Conservation (phyloP, 768 basidiomycete species). For the Suillus subluteus region DNA sequence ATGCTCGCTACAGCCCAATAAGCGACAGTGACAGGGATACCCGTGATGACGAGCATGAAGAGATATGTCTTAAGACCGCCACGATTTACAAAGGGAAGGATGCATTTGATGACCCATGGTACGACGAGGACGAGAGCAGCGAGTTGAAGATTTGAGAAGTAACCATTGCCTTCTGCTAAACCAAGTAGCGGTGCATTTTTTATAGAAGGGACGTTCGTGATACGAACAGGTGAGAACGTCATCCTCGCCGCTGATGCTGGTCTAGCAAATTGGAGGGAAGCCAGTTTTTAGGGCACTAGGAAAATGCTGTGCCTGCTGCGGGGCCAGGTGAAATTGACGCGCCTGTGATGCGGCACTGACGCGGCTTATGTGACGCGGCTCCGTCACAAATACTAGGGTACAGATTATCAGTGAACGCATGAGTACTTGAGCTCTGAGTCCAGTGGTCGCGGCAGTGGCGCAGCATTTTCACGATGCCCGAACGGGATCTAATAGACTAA, state of each 20-base stretch:
- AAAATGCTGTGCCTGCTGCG: too few relatives aligned
- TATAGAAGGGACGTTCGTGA: conserved; percentile 75
- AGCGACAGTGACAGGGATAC: conserved; percentile 73
- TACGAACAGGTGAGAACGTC: conserved; percentile 53
- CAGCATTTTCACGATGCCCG: too few relatives aligned
- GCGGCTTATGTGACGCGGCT: too few relatives aligned
- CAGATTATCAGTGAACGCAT: too few relatives aligned
- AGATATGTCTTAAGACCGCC: conserved; percentile 87
- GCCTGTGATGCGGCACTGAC: too few relatives aligned
- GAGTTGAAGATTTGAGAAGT: conserved; percentile 82
- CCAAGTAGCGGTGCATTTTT: conserved; percentile 85
- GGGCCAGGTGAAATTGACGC: too few relatives aligned
- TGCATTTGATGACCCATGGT: conserved; percentile 83
- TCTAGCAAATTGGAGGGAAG: neutral
- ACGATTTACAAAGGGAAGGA: conserved; percentile 80
- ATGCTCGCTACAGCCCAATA: conserved; percentile 92
- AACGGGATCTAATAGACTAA: too few relatives aligned
- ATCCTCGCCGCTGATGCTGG: conserved; percentile 23
- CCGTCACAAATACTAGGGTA: too few relatives aligned
- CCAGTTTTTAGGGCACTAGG: neutral
- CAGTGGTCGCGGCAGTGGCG: too few relatives aligned
- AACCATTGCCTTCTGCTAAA: conserved; percentile 84
- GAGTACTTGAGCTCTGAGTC: too few relatives aligned
- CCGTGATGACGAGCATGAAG: conserved; percentile 75
- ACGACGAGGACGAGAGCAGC: conserved; percentile 75